phyloP scores from a whole-genome alignment of 1,139 yeast species.

The Debaryomyces fabryi region DNA sequence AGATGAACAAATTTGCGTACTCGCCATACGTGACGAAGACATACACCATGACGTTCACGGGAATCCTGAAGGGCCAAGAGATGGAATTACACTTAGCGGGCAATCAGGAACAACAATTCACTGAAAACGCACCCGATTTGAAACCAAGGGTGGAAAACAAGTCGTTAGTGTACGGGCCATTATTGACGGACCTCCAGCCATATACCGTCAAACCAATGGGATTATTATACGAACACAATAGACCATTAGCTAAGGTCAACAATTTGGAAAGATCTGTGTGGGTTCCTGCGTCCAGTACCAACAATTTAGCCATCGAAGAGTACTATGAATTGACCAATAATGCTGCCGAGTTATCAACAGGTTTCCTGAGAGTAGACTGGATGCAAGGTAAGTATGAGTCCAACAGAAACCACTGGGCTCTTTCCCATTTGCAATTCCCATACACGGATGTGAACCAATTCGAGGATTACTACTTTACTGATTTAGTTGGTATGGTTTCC shows the following conservation, averaged over 20 bases:
- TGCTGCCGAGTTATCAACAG: slow-evolving; percentile 68
- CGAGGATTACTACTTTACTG: slow-evolving; percentile 75
- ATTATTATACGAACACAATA: slow-evolving; percentile 64
- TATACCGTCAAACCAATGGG: slow-evolving; percentile 52
- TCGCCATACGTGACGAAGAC: slow-evolving; percentile 64
- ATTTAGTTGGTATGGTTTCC: slow-evolving; percentile 93
- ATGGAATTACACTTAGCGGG: slow-evolving; percentile 30
- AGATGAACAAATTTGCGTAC: slow-evolving; percentile 58
- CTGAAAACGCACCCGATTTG: slow-evolving; percentile 28
- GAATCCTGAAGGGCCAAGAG: slow-evolving; percentile 52
- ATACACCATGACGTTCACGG: slow-evolving; percentile 53
- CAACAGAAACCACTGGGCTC: slow-evolving; percentile 47
- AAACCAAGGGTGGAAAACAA: slow-evolving; percentile 39
- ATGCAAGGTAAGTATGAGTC: slow-evolving; percentile 54
- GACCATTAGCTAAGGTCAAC: slow-evolving; percentile 65
- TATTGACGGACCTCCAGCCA: slow-evolving; percentile 42
- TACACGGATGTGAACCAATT: slow-evolving; percentile 46
- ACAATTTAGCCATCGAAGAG: slow-evolving; percentile 66
- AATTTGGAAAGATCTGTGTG: slow-evolving; percentile 75
- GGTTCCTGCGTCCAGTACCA: slow-evolving; percentile 52
- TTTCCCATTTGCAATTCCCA: slow-evolving; percentile 60
- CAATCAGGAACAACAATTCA: slow-evolving; percentile 20
- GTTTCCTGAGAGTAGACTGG: slow-evolving; percentile 81
- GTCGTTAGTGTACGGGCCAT: slow-evolving; percentile 62
- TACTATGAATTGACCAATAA: slow-evolving; percentile 77